A percentile compares a stretch with the other conserved stretches of the same genome.
These are phyloP conservation scores for Cordia subcordata DNA, from an alignment of 257 asterid genomes.

Conservation along the genomic window DNA sequence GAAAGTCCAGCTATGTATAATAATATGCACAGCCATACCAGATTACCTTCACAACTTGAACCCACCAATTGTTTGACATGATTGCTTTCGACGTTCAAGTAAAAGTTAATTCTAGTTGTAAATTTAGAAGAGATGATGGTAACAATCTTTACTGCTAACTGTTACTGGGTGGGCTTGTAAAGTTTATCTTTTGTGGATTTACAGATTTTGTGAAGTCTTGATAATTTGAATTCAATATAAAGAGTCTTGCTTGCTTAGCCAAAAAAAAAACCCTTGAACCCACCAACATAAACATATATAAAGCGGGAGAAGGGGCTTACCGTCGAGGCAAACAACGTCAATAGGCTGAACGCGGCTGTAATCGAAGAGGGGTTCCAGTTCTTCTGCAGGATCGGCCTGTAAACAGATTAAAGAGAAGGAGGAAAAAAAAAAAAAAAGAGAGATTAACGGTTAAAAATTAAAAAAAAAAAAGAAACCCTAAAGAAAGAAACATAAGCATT, in stretches of 20 bases:
- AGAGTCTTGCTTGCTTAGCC: not conserved
- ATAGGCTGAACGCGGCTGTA: slow-evolving; percentile 79
- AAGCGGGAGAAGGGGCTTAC: slow-evolving; percentile 26
- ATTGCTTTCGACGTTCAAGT: too few species aligned
- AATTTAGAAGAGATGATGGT: too few species aligned
- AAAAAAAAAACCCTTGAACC: not conserved
- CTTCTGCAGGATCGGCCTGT: slow-evolving; percentile 62
- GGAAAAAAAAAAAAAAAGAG: not conserved
- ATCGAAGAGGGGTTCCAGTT: slow-evolving; percentile 93
- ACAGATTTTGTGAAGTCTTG: not conserved
- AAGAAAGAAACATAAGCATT: not conserved
- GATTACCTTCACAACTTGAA: too few species aligned
- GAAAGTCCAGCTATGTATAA: too few species aligned
- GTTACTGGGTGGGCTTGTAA: too few species aligned
- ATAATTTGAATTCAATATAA: not conserved
- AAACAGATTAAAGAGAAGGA: not conserved
- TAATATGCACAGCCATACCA: too few species aligned
- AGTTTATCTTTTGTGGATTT: too few species aligned
- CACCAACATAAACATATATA: slow-evolving; percentile 1
- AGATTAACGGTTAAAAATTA: not conserved
- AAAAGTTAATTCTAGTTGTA: too few species aligned
- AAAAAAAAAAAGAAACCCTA: not conserved
- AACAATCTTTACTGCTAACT: too few species aligned
- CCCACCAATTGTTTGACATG: too few species aligned
- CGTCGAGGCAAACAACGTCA: slow-evolving; percentile 39